Base-by-base conservation (phyloP, 2,329 filamentous ascomycete genomes). In the Talaromyces sp. region DNA sequence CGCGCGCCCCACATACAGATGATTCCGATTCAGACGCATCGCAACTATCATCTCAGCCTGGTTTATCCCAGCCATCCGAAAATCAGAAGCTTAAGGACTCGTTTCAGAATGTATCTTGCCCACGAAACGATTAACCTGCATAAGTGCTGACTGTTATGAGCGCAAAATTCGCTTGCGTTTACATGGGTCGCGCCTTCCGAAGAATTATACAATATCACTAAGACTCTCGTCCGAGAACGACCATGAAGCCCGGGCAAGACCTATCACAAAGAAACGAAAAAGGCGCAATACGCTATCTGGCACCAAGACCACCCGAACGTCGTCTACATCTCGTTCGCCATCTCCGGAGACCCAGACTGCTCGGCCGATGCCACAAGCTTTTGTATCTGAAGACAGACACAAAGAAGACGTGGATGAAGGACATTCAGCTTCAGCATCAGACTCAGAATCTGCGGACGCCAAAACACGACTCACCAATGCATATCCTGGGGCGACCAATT, bases 401-500 rank as follows among this genome's bases (percentile, higher is more conserved):
- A 54, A 65, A 35, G 48, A 66, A 31, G 35, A 46, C 9, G 48
- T 46, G 29, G 11, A 51, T 57, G 60, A 60, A 21, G 58, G 46
- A 31, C 55, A 61, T 10, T 57, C 59, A 6, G 62, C 35, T 12
- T 61, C 52, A 24, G 61, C 48, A 51, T 65, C 65, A 2, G 64
- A 67, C 26, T 60, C 63, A 5, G 78, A 83, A 65, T 68, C 79
- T 9, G 77, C 83, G 59, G 81, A 85, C 61, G 79, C 82, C 43
- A 72, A 81, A 29, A 81, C 88, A 26, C 81, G 84, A 8, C 69
- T 70, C 2, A 84, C 81, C 6, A 90, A 90, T 65, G 85, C 87
- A 4, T 90, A 90, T 66, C 74, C 82, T 0, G 87, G 88, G 5
- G 85, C 88, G 0, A 77, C 67, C 1, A 90, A 90, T 66, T 83